Conservation (phyloP, 805 yeast species). For the Nakazawaea sp. region DNA sequence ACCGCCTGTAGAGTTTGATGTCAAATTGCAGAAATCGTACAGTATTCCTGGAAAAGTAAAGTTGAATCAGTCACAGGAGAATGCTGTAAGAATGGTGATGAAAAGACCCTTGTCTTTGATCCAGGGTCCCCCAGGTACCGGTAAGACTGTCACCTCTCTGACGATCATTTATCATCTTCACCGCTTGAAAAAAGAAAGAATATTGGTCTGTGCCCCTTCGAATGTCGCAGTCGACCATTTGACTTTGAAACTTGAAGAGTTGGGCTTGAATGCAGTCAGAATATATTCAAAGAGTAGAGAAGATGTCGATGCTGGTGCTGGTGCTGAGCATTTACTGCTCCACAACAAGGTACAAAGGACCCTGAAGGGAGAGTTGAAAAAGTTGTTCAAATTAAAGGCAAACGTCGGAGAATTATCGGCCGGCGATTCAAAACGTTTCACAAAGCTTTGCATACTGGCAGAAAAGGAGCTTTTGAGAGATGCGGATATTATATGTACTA, state of each 20-base stretch:
- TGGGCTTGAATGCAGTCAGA: conserved; percentile 76
- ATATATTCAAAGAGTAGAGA: conserved; percentile 73
- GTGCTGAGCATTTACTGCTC: conserved; percentile 40
- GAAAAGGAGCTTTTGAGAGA: conserved; percentile 44
- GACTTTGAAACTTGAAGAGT: conserved; percentile 59
- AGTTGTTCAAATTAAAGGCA: conserved; percentile 48
- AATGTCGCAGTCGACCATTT: conserved; percentile 93
- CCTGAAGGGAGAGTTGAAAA: conserved; percentile 52
- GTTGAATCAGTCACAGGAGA: conserved; percentile 70
- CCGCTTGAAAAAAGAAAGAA: conserved; percentile 51
- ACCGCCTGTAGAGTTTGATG: conserved; percentile 52
- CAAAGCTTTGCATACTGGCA: conserved; percentile 31
- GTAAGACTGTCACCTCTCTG: conserved; percentile 91
- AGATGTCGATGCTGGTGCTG: conserved; percentile 62
- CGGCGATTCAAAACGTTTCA: conserved; percentile 41
- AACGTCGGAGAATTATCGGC: conserved; percentile 64
- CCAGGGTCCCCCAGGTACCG: conserved; percentile 97
- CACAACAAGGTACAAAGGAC: conserved; percentile 40
- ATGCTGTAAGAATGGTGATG: conserved; percentile 67
- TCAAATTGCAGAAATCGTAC: conserved; percentile 52
- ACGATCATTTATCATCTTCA: conserved; percentile 75
- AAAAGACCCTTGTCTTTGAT: conserved; percentile 71
- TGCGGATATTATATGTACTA: conserved; percentile 80
- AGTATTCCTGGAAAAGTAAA: conserved; percentile 53
- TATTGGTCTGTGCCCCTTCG: conserved; percentile 91